These are phyloP conservation scores for Aureobasidium lini DNA, from an alignment of 2,329 filamentous ascomycete genomes.

Conservation along the genomic window DNA sequence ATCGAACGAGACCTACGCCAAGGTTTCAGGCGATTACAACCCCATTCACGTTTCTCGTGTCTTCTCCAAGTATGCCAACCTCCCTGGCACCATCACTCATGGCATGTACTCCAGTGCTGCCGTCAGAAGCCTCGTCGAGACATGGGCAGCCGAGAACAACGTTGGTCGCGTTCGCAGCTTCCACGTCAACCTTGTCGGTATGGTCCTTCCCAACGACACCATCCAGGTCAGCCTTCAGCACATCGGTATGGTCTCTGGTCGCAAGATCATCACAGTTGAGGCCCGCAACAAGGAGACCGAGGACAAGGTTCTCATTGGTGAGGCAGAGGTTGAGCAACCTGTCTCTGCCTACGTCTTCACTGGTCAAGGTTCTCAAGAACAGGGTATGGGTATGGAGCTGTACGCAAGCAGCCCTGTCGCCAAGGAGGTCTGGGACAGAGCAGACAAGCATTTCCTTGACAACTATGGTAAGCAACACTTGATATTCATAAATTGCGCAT, in stretches of 20 bases:
- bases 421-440: constrained; percentile 95
- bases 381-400: constrained; percentile 99
- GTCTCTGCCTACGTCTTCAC: constrained; percentile 97
- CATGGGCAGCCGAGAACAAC: constrained; percentile 98
- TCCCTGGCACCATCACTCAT: constrained; percentile 95
- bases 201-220: constrained; percentile 95
- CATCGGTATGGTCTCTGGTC: constrained; percentile 92
- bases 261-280: constrained; percentile 99
- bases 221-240: constrained; percentile 94
- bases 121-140: constrained; percentile 92
- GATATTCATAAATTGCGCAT: background rate
- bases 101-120: constrained; percentile 99
- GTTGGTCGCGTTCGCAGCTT: constrained; percentile 95
- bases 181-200: constrained; percentile 92
- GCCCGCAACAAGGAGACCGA: constrained; percentile 92
- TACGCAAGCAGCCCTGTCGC: constrained; percentile 91
- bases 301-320: constrained; percentile 89
- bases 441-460: constrained; percentile 96
- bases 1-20: constrained; percentile 96
- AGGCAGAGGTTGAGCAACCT: constrained; percentile 96
- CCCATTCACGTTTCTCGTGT: constrained; percentile 97
- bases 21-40: constrained; percentile 97
- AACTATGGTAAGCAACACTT: constrained; percentile 71
- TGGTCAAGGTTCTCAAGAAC: constrained; percentile 95
- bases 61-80: constrained; percentile 89